phyloP scores from a whole-genome alignment of 208 protist species.

The Willaertia magna region DNA sequence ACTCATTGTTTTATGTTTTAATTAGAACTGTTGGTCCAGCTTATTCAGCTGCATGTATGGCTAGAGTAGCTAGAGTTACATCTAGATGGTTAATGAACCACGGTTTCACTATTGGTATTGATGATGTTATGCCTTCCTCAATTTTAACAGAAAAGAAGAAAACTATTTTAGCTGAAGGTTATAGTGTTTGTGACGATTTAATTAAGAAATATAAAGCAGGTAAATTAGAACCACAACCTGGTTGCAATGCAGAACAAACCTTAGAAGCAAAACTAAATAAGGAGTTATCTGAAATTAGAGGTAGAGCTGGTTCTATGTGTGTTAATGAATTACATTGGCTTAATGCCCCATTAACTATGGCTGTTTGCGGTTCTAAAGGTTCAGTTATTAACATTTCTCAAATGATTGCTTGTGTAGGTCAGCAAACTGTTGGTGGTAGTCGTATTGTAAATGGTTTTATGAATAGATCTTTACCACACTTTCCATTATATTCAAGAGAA shows the following conservation, averaged over 20 bases:
- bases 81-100: slow-evolving; percentile 78
- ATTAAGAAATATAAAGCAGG: slow-evolving; percentile 81
- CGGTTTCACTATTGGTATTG: slow-evolving; percentile 98
- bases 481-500: slow-evolving; percentile 61
- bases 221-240: slow-evolving; percentile 72
- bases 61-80: slow-evolving; percentile 79
- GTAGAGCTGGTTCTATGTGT: slow-evolving; percentile 85
- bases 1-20: slow-evolving; percentile 85
- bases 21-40: slow-evolving; percentile 57
- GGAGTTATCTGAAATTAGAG: slow-evolving; percentile 89
- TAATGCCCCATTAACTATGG: slow-evolving; percentile 99
- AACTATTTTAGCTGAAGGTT: slow-evolving; percentile 72
- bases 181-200: slow-evolving; percentile 65
- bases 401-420: slow-evolving; percentile 98
- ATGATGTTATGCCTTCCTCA: slow-evolving; percentile 81
- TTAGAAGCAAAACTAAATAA: slow-evolving; percentile 85
- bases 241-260: slow-evolving; percentile 80
- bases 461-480: slow-evolving; percentile 95
- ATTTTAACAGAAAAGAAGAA: slow-evolving; percentile 70
- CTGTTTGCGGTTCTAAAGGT: slow-evolving; percentile 88
- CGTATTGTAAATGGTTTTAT: slow-evolving; percentile 95
- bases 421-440: slow-evolving; percentile 93
- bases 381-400: slow-evolving; percentile 99
- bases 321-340: slow-evolving; percentile 72
- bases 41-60: slow-evolving; percentile 80